phyloP scores from a whole-genome alignment of 2,329 filamentous ascomycete species.

The Lachnellula cervina region DNA sequence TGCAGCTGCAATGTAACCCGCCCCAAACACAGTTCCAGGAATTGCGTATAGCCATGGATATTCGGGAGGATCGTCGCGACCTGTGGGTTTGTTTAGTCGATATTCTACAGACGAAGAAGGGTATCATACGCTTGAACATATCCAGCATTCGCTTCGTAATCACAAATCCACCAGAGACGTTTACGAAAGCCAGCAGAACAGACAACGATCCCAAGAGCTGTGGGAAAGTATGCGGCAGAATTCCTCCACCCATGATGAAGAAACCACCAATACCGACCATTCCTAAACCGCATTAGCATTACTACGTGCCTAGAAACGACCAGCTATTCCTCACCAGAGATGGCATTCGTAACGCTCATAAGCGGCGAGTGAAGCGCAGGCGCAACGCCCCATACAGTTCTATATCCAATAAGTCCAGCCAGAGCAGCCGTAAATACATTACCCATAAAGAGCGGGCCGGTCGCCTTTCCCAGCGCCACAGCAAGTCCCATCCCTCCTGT shows the following conservation, averaged over 20 bases:
- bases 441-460: conserved; percentile 79
- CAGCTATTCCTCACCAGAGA: conserved; percentile 55
- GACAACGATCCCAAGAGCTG: conserved; percentile 74
- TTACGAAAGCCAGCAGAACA: conserved; percentile 81
- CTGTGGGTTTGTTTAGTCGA: conserved; percentile 30
- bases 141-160: conserved; percentile 92
- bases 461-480: conserved; percentile 73
- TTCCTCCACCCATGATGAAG: conserved; percentile 83
- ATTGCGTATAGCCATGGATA: conserved; percentile 84
- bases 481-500: conserved; percentile 74
- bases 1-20: conserved; percentile 74
- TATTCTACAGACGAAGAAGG: not conserved
- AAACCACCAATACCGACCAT: conserved; percentile 87
- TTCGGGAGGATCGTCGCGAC: conserved; percentile 79
- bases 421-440: conserved; percentile 83
- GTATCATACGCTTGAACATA: conserved; percentile 68
- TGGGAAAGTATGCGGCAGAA: conserved; percentile 70
- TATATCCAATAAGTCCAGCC: conserved; percentile 80
- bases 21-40: conserved; percentile 71
- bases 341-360: conserved; percentile 92
- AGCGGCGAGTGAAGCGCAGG: conserved; percentile 82
- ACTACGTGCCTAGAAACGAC: not conserved
- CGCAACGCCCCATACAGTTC: conserved; percentile 80
- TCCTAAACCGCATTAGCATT: conserved; percentile 35
- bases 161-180: conserved; percentile 83